These are phyloP conservation scores for Phoma sp. DNA, from an alignment of 2,329 filamentous ascomycete genomes.

Conservation along the genomic window DNA sequence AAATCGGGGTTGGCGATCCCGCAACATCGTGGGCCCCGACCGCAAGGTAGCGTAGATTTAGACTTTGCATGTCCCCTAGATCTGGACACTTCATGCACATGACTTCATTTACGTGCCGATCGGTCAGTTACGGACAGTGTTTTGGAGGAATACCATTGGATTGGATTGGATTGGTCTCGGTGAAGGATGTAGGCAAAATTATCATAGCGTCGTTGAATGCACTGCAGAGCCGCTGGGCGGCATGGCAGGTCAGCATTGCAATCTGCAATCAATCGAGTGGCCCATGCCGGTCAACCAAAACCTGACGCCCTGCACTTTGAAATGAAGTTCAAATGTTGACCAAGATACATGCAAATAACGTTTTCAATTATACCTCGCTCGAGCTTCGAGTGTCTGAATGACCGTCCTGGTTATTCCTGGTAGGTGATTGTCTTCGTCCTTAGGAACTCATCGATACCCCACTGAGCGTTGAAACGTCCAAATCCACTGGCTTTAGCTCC, in stretches of 20 bases:
- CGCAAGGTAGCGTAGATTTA: slow-evolving; percentile 3
- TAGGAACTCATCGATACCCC: slow-evolving; percentile 56
- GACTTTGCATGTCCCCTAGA: neutral
- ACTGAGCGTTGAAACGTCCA: slow-evolving; percentile 54
- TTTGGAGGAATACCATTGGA: neutral
- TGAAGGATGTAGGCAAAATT: too few species aligned
- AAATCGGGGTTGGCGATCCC: slow-evolving; percentile 8
- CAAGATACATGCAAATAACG: neutral
- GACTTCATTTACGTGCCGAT: slow-evolving; percentile 7
- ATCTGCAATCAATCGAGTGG: too few species aligned
- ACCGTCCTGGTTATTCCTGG: slow-evolving; percentile 31
- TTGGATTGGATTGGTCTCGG: neutral
- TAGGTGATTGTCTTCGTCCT: slow-evolving; percentile 51
- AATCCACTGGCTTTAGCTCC: slow-evolving; percentile 58
- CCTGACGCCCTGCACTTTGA: too few species aligned
- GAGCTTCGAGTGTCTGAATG: neutral
- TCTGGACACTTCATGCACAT: neutral
- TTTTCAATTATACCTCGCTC: neutral
- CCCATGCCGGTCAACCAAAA: too few species aligned
- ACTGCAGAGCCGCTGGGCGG: too few species aligned
- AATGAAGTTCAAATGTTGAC: neutral
- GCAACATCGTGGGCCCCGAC: neutral
- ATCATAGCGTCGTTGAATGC: too few species aligned
- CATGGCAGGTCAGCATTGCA: too few species aligned
- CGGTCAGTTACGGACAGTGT: neutral